Percentiles rank a stretch among this genome's conserved stretches.
Conservation (phyloP, 2,329 filamentous ascomycete genomes). For the Macroventuria anomochaeta region DNA sequence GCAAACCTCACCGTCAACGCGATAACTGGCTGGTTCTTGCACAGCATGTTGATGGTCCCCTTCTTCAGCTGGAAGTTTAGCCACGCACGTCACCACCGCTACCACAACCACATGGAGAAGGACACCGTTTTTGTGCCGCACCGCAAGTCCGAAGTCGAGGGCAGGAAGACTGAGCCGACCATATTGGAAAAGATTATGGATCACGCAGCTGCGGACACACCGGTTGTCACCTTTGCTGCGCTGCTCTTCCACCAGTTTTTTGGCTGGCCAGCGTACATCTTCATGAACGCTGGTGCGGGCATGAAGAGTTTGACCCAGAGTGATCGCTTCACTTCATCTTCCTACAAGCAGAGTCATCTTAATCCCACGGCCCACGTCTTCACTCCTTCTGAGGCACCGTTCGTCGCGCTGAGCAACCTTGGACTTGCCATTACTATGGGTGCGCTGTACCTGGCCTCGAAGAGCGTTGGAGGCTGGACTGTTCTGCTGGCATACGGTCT, state of each 20-base stretch:
- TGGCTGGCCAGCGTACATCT: conserved; percentile 69
- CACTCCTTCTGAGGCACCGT: conserved; percentile 25
- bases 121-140: conserved; percentile 56
- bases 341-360: conserved; percentile 32
- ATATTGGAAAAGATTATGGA: conserved; percentile 43
- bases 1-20: conserved; percentile 64
- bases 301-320: conserved; percentile 25
- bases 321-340: conserved; percentile 12
- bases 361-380: conserved; percentile 28
- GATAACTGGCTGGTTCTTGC: conserved; percentile 67
- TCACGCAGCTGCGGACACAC: conserved; percentile 63
- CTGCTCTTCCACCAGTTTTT: conserved; percentile 68
- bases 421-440: conserved; percentile 33
- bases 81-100: conserved; percentile 73
- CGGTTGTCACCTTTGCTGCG: conserved; percentile 61
- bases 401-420: conserved; percentile 27
- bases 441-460: conserved; percentile 60
- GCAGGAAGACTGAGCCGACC: conserved; percentile 13
- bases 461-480: conserved; percentile 63
- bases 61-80: conserved; percentile 77
- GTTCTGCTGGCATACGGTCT: conserved; percentile 66
- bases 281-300: conserved; percentile 58
- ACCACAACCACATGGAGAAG: conserved; percentile 71
- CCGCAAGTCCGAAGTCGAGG: conserved; percentile 21
- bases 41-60: conserved; percentile 70